A percentile compares a stretch with the other conserved stretches of the same genome.
These are phyloP conservation scores for Venturia aucupariae DNA, from an alignment of 2,329 filamentous ascomycete genomes.

Conservation along the genomic window DNA sequence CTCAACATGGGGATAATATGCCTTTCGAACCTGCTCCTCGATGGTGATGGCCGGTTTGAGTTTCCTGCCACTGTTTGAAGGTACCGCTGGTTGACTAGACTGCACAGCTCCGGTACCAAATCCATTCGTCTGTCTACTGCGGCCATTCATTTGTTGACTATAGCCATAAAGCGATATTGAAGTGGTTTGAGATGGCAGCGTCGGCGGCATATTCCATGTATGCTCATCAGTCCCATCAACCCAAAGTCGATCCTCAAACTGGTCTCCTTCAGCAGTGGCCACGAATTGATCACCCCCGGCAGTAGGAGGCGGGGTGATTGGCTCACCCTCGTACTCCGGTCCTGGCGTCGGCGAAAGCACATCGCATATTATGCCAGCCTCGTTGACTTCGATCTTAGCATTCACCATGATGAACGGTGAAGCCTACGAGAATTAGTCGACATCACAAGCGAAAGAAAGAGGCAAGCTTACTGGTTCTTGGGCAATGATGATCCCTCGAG, in stretches of 20 bases:
- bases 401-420: conserved; percentile 3
- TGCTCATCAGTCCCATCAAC: not conserved
- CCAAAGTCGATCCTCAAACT: conserved; percentile 3
- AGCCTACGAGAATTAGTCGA: not conserved
- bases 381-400: conserved; percentile 4
- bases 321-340: conserved; percentile 4
- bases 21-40: not conserved
- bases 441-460: not conserved
- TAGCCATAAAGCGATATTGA: not conserved
- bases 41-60: not conserved
- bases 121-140: not conserved
- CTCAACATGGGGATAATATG: not conserved
- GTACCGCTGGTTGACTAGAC: not conserved
- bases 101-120: not conserved
- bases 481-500: conserved; percentile 9
- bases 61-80: not conserved
- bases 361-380: not conserved
- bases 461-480: conserved; percentile 4
- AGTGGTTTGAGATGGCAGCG: not conserved
- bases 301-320: conserved; percentile 11
- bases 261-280: conserved; percentile 4
- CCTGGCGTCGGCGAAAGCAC: conserved; percentile 7
- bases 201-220: not conserved
- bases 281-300: conserved; percentile 3
- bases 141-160: not conserved